Conservation (phyloP, 106 monocot species). For the Apostasia ramifera region DNA sequence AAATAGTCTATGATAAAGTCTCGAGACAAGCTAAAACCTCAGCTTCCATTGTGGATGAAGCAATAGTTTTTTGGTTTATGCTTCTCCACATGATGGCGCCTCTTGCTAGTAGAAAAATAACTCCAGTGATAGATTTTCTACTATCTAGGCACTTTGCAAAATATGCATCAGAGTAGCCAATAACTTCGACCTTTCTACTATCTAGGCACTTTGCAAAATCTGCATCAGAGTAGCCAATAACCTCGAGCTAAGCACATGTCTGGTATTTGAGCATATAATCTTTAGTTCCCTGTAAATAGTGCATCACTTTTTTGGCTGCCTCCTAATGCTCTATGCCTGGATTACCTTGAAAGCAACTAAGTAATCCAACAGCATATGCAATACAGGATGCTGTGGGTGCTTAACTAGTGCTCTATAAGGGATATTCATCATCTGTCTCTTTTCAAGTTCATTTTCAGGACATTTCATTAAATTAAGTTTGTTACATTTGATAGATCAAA, state of each 20-base stretch:
- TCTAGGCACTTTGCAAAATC: no score
- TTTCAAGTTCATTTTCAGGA: neutral
- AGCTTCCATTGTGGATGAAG: no score
- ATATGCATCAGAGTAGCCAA: no score
- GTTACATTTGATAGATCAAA: neutral
- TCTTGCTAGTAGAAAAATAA: no score
- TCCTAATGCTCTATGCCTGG: neutral
- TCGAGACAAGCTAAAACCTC: no score
- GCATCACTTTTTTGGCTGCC: neutral
- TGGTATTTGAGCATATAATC: neutral
- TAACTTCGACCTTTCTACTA: no score
- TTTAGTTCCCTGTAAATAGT: neutral
- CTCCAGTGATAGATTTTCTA: no score
- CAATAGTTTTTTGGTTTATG: no score
- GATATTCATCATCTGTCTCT: neutral
- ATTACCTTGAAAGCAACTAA: neutral
- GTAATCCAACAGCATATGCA: neutral
- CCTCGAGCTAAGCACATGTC: no score
- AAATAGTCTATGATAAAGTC: neutral
- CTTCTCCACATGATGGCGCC: no score
- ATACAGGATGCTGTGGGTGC: neutral
- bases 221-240: no score
- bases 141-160: no score
- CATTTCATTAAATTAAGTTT: neutral
- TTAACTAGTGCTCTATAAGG: neutral